phyloP scores from a whole-genome alignment of 2,329 filamentous ascomycete species.

The Periconia macrospinosa region DNA sequence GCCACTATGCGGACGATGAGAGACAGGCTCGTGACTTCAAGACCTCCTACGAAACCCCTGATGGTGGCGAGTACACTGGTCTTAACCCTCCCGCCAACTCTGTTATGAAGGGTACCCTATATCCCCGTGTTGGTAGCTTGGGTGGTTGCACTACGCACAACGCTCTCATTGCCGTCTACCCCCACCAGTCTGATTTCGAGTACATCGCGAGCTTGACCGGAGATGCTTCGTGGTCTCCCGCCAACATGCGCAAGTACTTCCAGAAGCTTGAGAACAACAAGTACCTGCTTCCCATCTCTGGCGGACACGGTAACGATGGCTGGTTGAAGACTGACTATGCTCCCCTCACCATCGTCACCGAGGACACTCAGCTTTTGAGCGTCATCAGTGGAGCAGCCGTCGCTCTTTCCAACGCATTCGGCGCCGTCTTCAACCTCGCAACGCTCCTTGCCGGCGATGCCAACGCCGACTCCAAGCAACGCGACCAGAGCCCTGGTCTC shows the following conservation, averaged over 20 bases:
- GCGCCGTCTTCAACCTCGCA: slow-evolving; percentile 35
- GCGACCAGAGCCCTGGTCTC: slow-evolving; percentile 53
- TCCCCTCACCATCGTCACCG: slow-evolving; percentile 54
- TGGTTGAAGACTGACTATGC: slow-evolving; percentile 59
- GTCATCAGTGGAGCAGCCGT: slow-evolving; percentile 55
- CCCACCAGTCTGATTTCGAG: slow-evolving; percentile 62
- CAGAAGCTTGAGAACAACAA: slow-evolving; percentile 57
- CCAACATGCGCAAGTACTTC: slow-evolving; percentile 64
- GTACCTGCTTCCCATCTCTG: slow-evolving; percentile 49
- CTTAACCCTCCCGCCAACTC: slow-evolving; percentile 57
- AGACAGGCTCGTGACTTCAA: slow-evolving; percentile 61
- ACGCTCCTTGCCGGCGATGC: slow-evolving; percentile 51
- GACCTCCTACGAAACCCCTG: slow-evolving; percentile 55
- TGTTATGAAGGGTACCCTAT: slow-evolving; percentile 56
- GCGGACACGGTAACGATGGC: slow-evolving; percentile 60
- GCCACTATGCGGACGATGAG: slow-evolving; percentile 59
- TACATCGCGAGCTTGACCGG: slow-evolving; percentile 61
- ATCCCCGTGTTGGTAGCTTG: slow-evolving; percentile 60
- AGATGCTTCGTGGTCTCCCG: slow-evolving; percentile 60
- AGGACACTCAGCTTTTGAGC: slow-evolving; percentile 58
- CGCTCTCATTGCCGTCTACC: slow-evolving; percentile 61
- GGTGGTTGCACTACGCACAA: slow-evolving; percentile 66
- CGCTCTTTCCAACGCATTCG: slow-evolving; percentile 51
- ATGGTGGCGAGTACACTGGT: slow-evolving; percentile 50
- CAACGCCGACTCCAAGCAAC: slow-evolving; percentile 50